Evolutionary conservation across 2,329 filamentous ascomycete species (phyloP).

Genomic region (Aspergillus proliferans): DNA sequence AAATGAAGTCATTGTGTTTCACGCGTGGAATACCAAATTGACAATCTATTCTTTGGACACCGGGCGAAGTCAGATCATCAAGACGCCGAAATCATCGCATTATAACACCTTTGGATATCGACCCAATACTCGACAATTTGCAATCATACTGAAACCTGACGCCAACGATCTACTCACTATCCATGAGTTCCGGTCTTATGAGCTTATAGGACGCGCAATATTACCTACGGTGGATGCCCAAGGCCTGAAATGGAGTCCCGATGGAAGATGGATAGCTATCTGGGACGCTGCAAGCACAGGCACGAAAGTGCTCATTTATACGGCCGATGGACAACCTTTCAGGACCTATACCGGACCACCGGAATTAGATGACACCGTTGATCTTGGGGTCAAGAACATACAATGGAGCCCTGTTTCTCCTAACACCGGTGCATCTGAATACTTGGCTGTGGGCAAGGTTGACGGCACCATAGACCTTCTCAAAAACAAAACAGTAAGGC

Average conservation of each 20-base stretch:
- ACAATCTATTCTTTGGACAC: constrained; percentile 30
- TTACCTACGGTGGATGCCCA: constrained; percentile 52
- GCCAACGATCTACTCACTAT: constrained; percentile 33
- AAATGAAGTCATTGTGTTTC: constrained; percentile 34
- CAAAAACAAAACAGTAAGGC: constrained; percentile 36
- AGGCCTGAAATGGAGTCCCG: constrained; percentile 54
- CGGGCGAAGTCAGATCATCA: constrained; percentile 33
- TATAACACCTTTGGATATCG: constrained; percentile 33
- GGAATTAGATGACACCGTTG: constrained; percentile 32
- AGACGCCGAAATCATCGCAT: constrained; percentile 34
- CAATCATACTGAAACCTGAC: constrained; percentile 36
- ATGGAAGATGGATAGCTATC: constrained; percentile 54
- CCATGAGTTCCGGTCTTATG: constrained; percentile 31
- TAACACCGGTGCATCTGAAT: constrained; percentile 24
- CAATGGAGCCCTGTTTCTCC: constrained; percentile 46
- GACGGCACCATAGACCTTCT: constrained; percentile 47
- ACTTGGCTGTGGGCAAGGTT: constrained; percentile 46
- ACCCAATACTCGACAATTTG: constrained; percentile 34
- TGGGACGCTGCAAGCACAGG: constrained; percentile 50
- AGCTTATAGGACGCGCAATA: constrained; percentile 26
- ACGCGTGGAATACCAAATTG: constrained; percentile 35
- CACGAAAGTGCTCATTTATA: constrained; percentile 50
- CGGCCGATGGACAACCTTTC: constrained; percentile 54
- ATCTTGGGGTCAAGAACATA: constrained; percentile 47
- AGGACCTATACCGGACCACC: constrained; percentile 43